A percentile compares a stretch with the other conserved stretches of the same genome.
Conservation (phyloP, 1,139 yeast species). For the Candida sp. region DNA sequence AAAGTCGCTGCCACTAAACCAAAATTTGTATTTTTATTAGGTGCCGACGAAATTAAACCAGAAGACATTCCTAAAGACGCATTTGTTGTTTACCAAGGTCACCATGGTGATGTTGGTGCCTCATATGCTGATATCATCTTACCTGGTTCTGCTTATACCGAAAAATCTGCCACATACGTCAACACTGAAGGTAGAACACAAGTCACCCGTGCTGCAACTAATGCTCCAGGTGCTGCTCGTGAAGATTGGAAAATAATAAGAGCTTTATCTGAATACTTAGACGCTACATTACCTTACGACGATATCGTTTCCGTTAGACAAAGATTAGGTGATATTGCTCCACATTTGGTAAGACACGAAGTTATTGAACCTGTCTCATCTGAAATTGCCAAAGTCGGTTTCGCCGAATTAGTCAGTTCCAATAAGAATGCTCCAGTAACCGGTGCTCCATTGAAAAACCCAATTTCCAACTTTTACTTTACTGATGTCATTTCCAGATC, state of each 20-base stretch:
- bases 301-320: conserved; percentile 67
- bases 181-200: conserved; percentile 92
- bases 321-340: conserved; percentile 77
- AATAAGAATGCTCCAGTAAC: conserved; percentile 35
- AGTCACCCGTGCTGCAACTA: conserved; percentile 81
- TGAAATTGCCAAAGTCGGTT: conserved; percentile 58
- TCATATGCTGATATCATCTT: conserved; percentile 84
- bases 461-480: conserved; percentile 81
- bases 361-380: conserved; percentile 66
- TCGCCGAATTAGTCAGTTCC: conserved; percentile 43
- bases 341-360: conserved; percentile 76
- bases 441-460: conserved; percentile 59
- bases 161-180: conserved; percentile 83
- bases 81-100: conserved; percentile 88
- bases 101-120: conserved; percentile 90
- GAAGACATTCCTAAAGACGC: conserved; percentile 79
- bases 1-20: conserved; percentile 52
- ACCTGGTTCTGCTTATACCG: conserved; percentile 90
- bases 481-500: conserved; percentile 87
- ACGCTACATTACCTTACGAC: conserved; percentile 73
- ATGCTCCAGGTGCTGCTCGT: conserved; percentile 90
- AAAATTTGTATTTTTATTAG: conserved; percentile 75
- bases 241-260: conserved; percentile 91
- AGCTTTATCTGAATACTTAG: conserved; percentile 79
- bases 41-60: conserved; percentile 78